phyloP scores from a whole-genome alignment of 208 protist species.

The Phytomonas francai region DNA sequence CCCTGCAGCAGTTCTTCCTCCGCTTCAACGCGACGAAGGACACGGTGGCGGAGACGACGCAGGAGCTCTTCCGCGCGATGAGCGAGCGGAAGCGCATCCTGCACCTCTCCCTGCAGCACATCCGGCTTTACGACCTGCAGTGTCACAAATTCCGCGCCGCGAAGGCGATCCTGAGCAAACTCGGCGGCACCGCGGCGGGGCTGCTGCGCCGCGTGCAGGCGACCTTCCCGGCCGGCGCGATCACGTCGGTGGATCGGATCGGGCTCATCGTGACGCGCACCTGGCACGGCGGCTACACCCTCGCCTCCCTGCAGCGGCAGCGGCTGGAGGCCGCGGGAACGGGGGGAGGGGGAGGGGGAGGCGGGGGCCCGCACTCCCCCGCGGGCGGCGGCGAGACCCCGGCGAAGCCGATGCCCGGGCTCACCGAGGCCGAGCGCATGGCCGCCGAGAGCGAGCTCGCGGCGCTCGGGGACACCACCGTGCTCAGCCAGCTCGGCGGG shows the following conservation, averaged over 20 bases:
- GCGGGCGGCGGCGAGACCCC: background rate
- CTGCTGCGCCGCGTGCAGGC: conserved; percentile 49
- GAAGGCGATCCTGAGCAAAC: conserved; percentile 63
- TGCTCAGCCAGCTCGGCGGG: background rate
- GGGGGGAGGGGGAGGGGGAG: background rate
- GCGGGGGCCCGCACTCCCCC: background rate
- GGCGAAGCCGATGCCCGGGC: conserved; percentile 9
- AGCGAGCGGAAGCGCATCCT: conserved; percentile 87
- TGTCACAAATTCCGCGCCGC: conserved; percentile 71
- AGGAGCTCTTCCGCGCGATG: conserved; percentile 82
- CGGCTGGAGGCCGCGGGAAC: conserved; percentile 1
- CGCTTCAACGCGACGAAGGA: conserved; percentile 84
- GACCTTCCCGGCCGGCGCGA: conserved; percentile 72
- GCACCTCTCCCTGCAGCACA: conserved; percentile 89
- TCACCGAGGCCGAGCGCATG: conserved; percentile 38
- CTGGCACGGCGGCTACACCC: conserved; percentile 79
- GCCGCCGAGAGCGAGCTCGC: conserved; percentile 50
- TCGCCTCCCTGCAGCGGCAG: conserved; percentile 35
- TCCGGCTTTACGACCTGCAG: conserved; percentile 87
- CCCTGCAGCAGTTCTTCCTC: conserved; percentile 82
- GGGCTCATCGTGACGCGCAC: conserved; percentile 78
- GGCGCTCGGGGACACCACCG: conserved; percentile 15
- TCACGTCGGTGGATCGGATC: conserved; percentile 81
- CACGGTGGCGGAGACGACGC: conserved; percentile 72
- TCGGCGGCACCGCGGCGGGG: conserved; percentile 51